phyloP scores from a whole-genome alignment of 2,329 filamentous ascomycete species.

The Gnomoniopsis sp. region DNA sequence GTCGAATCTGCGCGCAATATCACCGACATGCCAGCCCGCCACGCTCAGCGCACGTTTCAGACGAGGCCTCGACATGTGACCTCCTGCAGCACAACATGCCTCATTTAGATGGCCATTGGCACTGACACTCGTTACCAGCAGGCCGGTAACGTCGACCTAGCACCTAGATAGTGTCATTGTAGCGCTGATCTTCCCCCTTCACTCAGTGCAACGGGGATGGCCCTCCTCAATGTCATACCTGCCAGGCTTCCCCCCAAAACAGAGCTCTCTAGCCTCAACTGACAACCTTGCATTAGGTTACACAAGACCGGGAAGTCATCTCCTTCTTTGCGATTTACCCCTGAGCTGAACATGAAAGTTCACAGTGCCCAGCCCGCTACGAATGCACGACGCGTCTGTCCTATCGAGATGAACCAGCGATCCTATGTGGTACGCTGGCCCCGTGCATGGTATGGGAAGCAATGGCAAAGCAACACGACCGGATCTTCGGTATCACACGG shows the following conservation, averaged over 20 bases:
- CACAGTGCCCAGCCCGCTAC: not conserved
- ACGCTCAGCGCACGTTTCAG: conserved; percentile 14
- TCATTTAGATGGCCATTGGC: not conserved
- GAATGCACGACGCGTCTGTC: conserved; percentile 1
- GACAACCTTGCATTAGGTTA: too few species aligned
- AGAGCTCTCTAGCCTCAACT: too few species aligned
- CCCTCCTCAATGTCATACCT: not conserved
- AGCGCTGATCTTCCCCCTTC: not conserved
- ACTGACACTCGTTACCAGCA: not conserved
- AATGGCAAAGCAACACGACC: not conserved
- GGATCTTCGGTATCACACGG: too few species aligned
- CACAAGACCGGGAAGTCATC: too few species aligned
- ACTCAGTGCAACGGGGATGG: too few species aligned
- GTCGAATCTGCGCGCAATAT: not conserved
- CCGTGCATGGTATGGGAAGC: not conserved
- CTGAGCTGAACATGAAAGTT: conserved; percentile 12
- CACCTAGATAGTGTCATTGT: not conserved
- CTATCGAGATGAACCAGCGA: not conserved
- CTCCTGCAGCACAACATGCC: not conserved
- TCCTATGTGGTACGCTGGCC: not conserved
- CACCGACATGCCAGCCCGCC: not conserved
- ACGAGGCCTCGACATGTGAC: conserved; percentile 4
- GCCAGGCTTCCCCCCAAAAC: not conserved
- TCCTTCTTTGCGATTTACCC: not conserved
- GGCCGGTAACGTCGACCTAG: not conserved